Evolutionary conservation across 2,329 filamentous ascomycete genomes (phyloP).

Genomic region (Cladosporium velox): DNA sequence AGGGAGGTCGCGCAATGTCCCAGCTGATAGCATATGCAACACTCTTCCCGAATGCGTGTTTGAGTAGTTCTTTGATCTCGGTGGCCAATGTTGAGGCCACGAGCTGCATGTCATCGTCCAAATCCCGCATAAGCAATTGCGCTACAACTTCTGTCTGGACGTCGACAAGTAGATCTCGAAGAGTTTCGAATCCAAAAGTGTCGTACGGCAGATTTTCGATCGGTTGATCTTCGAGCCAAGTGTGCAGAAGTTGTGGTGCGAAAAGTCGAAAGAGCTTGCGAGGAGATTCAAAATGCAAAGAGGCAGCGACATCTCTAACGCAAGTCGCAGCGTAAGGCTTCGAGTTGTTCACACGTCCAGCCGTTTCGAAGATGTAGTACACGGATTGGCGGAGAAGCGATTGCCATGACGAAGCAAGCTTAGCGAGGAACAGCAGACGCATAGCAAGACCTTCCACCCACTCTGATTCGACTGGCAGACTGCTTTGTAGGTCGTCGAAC

Average conservation of each 20-base stretch:
- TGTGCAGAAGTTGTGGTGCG: constrained; percentile 84
- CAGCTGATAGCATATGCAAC: constrained; percentile 82
- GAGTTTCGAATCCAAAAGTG: constrained; percentile 76
- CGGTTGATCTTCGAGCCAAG: constrained; percentile 69
- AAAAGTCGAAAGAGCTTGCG: constrained; percentile 79
- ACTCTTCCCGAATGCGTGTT: constrained; percentile 71
- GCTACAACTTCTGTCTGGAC: constrained; percentile 77
- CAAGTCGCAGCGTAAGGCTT: constrained; percentile 72
- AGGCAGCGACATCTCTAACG: constrained; percentile 64
- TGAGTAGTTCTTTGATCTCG: constrained; percentile 60
- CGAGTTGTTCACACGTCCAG: constrained; percentile 68
- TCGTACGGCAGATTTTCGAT: constrained; percentile 75
- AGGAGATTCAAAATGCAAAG: constrained; percentile 65
- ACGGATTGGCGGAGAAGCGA: constrained; percentile 83
- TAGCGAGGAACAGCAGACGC: constrained; percentile 73
- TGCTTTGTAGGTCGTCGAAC: constrained; percentile 79
- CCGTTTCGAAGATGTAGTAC: constrained; percentile 92
- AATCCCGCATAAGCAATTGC: constrained; percentile 78
- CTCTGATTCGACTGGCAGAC: constrained; percentile 70
- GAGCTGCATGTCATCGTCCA: constrained; percentile 62
- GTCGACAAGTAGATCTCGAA: constrained; percentile 69
- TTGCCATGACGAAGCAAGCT: constrained; percentile 79
- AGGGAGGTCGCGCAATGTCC: constrained; percentile 57
- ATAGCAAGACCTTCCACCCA: constrained; percentile 82
- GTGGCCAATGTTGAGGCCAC: constrained; percentile 61